Evolutionary conservation across 2,329 filamentous ascomycete species (phyloP).

Genomic region (Neofusicoccum sp.): DNA sequence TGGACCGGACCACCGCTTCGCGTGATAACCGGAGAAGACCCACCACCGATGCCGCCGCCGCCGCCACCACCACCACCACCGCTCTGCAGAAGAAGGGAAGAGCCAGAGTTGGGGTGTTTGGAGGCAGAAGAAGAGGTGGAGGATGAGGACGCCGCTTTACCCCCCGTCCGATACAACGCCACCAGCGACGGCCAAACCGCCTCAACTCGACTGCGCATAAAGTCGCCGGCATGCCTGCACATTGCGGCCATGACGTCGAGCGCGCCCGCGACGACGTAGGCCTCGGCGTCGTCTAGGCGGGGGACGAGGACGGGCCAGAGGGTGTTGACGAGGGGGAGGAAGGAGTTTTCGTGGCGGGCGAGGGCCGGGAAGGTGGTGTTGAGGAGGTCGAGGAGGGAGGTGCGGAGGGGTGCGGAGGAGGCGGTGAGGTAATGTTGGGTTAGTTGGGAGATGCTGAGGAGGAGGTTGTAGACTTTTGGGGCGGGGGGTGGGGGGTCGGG

Average conservation of each 20-base stretch:
- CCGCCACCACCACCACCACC: neutral
- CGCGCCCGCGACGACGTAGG: conserved; percentile 68
- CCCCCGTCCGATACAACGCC: conserved; percentile 26
- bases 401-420: conserved; percentile 73
- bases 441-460: conserved; percentile 76
- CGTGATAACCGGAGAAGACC: neutral
- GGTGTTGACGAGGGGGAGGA: conserved; percentile 84
- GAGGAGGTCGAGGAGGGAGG: conserved; percentile 75
- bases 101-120: neutral
- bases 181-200: conserved; percentile 64
- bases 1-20: neutral
- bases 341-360: conserved; percentile 73
- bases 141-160: neutral
- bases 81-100: neutral
- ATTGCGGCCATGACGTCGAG: conserved; percentile 67
- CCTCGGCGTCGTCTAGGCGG: conserved; percentile 65
- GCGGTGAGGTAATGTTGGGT: conserved; percentile 91
- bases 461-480: conserved; percentile 75
- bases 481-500: conserved; percentile 60
- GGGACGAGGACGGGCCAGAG: conserved; percentile 80
- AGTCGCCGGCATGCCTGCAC: conserved; percentile 73
- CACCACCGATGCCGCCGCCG: neutral
- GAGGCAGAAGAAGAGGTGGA: neutral
- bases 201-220: conserved; percentile 73
- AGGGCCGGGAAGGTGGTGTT: conserved; percentile 70